Percentiles rank a stretch among this genome's conserved stretches.
Conservation (phyloP, 768 basidiomycete species). For the Tulasnella sp. region DNA sequence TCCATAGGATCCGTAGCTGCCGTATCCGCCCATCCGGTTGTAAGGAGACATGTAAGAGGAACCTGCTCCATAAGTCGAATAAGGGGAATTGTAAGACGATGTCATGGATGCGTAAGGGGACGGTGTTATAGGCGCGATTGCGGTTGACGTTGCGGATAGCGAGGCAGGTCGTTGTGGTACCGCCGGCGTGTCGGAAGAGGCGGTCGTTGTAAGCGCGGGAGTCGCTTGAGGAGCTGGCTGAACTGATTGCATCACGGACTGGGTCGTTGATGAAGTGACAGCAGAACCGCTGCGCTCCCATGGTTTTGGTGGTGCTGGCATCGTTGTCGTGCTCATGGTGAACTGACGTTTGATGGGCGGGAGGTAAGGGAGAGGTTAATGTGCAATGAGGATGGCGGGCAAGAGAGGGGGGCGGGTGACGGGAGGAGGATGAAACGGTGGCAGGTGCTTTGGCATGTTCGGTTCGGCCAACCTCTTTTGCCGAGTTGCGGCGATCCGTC, state of each 20-base stretch:
- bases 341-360: neutral
- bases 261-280: constrained; percentile 28
- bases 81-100: constrained; percentile 29
- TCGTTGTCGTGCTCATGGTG: neutral
- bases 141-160: constrained; percentile 21
- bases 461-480: neutral
- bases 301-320: constrained; percentile 61
- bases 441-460: neutral
- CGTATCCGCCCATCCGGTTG: constrained; percentile 35
- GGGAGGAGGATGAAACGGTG: neutral
- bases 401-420: neutral
- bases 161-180: constrained; percentile 13
- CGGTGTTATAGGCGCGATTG: constrained; percentile 21
- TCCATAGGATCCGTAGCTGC: constrained; percentile 30
- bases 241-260: constrained; percentile 1
- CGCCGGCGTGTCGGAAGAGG: constrained; percentile 26
- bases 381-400: neutral
- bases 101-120: constrained; percentile 15
- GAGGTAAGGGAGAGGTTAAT: neutral
- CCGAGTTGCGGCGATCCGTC: neutral
- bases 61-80: constrained; percentile 33
- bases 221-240: constrained; percentile 29
- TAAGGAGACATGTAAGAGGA: constrained; percentile 35
- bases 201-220: constrained; percentile 27
- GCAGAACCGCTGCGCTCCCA: constrained; percentile 63